Base-by-base conservation (phyloP, 805 yeast genomes). In the Metschnikowia hibisci region DNA sequence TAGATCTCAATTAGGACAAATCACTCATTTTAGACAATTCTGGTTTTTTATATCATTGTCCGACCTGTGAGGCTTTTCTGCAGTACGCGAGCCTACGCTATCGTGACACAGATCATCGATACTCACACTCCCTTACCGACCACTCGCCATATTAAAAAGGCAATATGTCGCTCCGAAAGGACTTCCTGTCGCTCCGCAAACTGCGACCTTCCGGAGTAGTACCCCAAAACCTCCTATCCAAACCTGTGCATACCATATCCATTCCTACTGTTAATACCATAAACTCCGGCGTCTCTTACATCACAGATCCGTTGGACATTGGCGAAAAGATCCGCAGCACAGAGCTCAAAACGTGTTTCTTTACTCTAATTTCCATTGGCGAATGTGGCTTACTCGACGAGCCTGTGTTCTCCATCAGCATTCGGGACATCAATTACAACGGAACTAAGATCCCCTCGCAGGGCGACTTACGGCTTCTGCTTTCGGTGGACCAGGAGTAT, bases 221-320 rank as follows among this genome's bases (percentile, higher is more conserved):
- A 38, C 56, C 56, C 16, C 53, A 47, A 30, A 51, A 52, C 33
- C 48, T 35, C 25, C 55, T 52, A 39, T 26, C 34, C 4, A 15
- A 12, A 12, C 28, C 43, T 27, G 48, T 39, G 28, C 48, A 41
- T 28, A 41, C 29, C 26, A 46, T 51, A 34, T 29, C 33, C 14
- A 44, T 52, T 35, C 53, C 55, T n/a, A 43, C 53, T 12, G 44
- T 31, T 18, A 27, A 43, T 37, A 39, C 48, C 18, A 35, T 49
- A 13, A 46, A 36, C 35, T 35, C 34, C 32, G 55, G 52, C 10
- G 28, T 25, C 12, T 34, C 43, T 7, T 42, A 22, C 31, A 42
- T 52, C 26, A 52, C 50, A 12, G 46, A 48, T 12, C 56, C 56
- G 6, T 30, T 41, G 27, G 34, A 43, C 31, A 20, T 45, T 28